phyloP scores from a whole-genome alignment of 768 basidiomycete genomes.

The Pleurotus eryngii region DNA sequence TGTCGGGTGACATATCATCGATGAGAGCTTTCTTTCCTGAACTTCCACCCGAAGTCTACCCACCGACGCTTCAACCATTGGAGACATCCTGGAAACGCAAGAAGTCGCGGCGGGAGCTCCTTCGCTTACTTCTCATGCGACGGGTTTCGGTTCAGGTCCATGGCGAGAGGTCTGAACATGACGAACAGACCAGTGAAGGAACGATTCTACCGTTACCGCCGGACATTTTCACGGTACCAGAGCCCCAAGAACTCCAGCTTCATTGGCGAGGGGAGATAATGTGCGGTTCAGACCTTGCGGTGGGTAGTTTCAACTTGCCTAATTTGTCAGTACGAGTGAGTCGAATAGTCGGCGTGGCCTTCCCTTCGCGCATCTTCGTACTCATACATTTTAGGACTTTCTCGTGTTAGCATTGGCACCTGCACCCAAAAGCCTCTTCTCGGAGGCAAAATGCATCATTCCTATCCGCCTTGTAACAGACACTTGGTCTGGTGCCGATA shows the following conservation, averaged over 20 bases:
- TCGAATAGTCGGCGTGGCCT: neutral
- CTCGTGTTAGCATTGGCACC: slow-evolving; percentile 47
- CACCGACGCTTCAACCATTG: neutral
- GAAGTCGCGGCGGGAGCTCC: slow-evolving; percentile 16
- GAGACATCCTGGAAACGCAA: neutral
- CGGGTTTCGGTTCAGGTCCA: slow-evolving; percentile 37
- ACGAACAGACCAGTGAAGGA: slow-evolving; percentile 44
- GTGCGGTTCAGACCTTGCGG: slow-evolving; percentile 30
- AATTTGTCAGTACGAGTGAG: slow-evolving; percentile 41
- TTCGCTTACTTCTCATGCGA: slow-evolving; percentile 54
- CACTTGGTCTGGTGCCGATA: slow-evolving; percentile 28
- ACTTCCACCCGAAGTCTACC: slow-evolving; percentile 16
- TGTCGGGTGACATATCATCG: slow-evolving; percentile 42
- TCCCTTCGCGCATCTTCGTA: no score
- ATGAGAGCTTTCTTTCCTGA: slow-evolving; percentile 42
- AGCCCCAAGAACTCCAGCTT: slow-evolving; percentile 33
- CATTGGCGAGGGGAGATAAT: slow-evolving; percentile 61
- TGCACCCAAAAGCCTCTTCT: slow-evolving; percentile 27
- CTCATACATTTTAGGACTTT: slow-evolving; percentile 43
- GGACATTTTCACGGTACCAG: slow-evolving; percentile 21
- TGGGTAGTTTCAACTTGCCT: slow-evolving; percentile 44
- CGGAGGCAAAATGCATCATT: slow-evolving; percentile 38
- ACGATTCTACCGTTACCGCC: slow-evolving; percentile 42
- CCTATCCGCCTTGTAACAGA: slow-evolving; percentile 62
- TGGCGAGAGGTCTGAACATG: slow-evolving; percentile 33